Evolutionary conservation across 108 stramenopile species (phyloP).

Genomic region (Cyclotella kingstonii): DNA sequence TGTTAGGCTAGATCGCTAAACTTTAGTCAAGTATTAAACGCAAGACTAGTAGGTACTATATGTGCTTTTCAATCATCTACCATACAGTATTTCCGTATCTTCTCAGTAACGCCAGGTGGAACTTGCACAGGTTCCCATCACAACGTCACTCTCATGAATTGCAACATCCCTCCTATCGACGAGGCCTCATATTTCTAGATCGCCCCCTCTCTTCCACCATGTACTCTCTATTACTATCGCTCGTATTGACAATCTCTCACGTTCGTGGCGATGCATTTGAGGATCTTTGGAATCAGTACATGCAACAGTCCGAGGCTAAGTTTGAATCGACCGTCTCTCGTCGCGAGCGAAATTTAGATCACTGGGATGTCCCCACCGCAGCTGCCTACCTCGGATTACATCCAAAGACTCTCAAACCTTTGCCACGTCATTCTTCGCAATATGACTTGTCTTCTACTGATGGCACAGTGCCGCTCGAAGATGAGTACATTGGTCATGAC

Average conservation of each 20-base stretch:
- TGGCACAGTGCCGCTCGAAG: background rate
- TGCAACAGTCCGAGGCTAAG: constrained; percentile 21
- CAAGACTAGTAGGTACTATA: no score
- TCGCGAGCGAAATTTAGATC: constrained; percentile 72
- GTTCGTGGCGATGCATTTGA: constrained; percentile 18
- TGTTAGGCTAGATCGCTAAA: no score
- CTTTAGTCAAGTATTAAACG: no score
- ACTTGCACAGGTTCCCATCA: no score
- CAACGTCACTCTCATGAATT: no score
- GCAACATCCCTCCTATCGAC: no score
- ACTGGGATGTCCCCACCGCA: constrained; percentile 78
- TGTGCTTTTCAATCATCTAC: no score
- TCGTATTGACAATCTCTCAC: background rate
- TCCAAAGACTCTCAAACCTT: constrained; percentile 38
- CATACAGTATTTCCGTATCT: no score
- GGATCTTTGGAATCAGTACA: constrained; percentile 36
- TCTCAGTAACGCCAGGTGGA: no score
- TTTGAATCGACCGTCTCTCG: constrained; percentile 47
- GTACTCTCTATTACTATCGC: background rate
- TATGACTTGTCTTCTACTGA: background rate
- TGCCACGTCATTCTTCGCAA: constrained; percentile 7
- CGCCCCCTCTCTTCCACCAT: no score
- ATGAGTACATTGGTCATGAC: constrained; percentile 61
- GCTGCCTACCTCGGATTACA: constrained; percentile 70
- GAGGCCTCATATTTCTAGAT: no score